Conservation (phyloP, 257 asterid species). For the Nicotiana attenuata region DNA sequence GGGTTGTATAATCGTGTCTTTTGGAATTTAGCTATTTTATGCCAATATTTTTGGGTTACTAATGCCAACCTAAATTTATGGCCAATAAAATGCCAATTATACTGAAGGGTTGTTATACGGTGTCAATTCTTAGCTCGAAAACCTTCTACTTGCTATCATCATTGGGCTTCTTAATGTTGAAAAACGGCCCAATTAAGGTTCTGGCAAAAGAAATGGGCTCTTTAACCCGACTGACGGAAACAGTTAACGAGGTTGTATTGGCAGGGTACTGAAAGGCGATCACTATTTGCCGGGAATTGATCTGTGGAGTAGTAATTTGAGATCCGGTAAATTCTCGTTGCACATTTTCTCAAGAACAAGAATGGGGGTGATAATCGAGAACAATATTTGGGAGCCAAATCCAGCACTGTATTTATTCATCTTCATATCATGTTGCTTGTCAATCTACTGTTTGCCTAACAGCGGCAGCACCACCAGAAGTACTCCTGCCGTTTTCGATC, state of each 20-base stretch:
- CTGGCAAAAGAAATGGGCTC: neutral
- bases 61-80: too few species aligned
- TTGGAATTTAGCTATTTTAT: too few species aligned
- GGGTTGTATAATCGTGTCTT: too few species aligned
- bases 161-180: neutral
- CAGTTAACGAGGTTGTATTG: neutral
- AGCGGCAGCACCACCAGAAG: conserved; percentile 12
- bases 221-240: neutral
- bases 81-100: too few species aligned
- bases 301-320: neutral
- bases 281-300: neutral
- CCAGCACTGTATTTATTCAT: conserved; percentile 42
- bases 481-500: conserved; percentile 49
- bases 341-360: neutral
- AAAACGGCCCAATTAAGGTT: neutral
- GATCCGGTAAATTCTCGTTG: neutral
- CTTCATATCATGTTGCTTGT: conserved; percentile 47
- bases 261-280: neutral
- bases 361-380: conserved; percentile 81
- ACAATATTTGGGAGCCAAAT: conserved; percentile 78
- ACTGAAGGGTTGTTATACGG: too few species aligned
- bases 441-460: conserved; percentile 51
- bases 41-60: too few species aligned
- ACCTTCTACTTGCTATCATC: neutral
- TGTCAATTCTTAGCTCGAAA: too few species aligned